Evolutionary conservation across 345 rosid species (phyloP).

Genomic region (Triadica sebifera): DNA sequence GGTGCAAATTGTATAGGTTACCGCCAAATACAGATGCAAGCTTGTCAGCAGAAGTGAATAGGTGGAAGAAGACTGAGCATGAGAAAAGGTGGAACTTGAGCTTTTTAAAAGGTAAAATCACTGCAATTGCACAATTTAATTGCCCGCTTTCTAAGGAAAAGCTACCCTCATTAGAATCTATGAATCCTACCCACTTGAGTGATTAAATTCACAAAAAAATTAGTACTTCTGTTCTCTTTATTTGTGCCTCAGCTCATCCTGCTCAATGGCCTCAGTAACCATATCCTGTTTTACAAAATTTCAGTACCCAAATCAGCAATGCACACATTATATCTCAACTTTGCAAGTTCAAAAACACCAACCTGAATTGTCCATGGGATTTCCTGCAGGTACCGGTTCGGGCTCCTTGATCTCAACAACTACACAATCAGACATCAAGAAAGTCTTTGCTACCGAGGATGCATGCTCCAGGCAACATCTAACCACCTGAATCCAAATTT

Average conservation of each 20-base stretch:
- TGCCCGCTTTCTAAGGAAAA: slow-evolving; percentile 17
- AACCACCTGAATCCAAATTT: slow-evolving; percentile 56
- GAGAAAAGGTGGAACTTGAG: neutral
- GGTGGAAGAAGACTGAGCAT: too few species aligned
- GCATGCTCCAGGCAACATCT: slow-evolving; percentile 99
- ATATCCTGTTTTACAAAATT: slow-evolving; percentile 33
- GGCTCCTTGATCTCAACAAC: slow-evolving; percentile 98
- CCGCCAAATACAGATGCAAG: too few species aligned
- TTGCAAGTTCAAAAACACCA: neutral
- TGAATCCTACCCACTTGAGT: neutral
- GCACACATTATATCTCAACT: too few species aligned
- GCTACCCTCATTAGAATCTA: slow-evolving; percentile 21
- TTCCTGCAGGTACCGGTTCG: slow-evolving; percentile 62
- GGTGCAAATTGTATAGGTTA: too few species aligned
- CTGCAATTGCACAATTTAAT: slow-evolving; percentile 21
- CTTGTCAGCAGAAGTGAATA: too few species aligned
- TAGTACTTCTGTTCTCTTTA: neutral
- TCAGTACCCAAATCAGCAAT: neutral
- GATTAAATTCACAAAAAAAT: too few species aligned
- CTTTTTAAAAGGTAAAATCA: slow-evolving; percentile 21
- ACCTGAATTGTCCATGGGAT: slow-evolving; percentile 99
- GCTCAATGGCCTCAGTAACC: slow-evolving; percentile 33
- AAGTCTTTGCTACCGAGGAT: slow-evolving; percentile 89
- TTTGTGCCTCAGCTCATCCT: neutral
- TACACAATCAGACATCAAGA: slow-evolving; percentile 97